A percentile compares a stretch with the other conserved stretches of the same genome.
Evolutionary conservation across 352 stramenopile species (phyloP).

Genomic region (Phytophthora boehmeriae): DNA sequence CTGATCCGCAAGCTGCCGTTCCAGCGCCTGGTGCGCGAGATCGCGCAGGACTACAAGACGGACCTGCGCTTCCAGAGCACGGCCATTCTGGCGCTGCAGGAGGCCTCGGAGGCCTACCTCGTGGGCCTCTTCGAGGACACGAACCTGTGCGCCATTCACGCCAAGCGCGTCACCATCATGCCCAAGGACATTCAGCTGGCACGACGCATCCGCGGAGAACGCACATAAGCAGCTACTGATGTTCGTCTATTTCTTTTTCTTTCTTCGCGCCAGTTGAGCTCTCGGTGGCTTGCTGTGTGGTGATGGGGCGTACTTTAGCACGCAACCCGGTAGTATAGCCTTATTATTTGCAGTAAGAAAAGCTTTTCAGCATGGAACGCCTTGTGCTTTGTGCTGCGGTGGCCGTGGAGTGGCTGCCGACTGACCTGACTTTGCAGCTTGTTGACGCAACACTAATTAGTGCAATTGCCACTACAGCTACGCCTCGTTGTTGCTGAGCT

Average conservation of each 20-base stretch:
- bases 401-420: too few relatives aligned
- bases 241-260: conserved; percentile 10
- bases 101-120: conserved; percentile 93
- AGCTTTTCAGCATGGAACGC: conserved; percentile 18
- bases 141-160: conserved; percentile 96
- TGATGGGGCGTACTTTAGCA: conserved; percentile 42
- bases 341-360: conserved; percentile 56
- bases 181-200: conserved; percentile 96
- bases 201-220: conserved; percentile 92
- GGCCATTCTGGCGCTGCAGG: conserved; percentile 92
- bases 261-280: conserved; percentile 40
- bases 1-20: conserved; percentile 97
- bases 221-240: conserved; percentile 50
- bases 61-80: conserved; percentile 96
- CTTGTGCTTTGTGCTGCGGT: not conserved
- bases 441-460: conserved; percentile 6
- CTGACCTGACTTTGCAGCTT: not conserved
- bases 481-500: conserved; percentile 89
- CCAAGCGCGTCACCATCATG: conserved; percentile 97
- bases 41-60: conserved; percentile 97
- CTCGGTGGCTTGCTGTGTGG: conserved; percentile 37
- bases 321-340: conserved; percentile 45
- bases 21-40: conserved; percentile 95
- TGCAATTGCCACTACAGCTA: conserved; percentile 25
- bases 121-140: conserved; percentile 96